Evolutionary conservation across 495 filamentous ascomycete genomes (phyloP).

Genomic region (Hypoxylon cercidicola): DNA sequence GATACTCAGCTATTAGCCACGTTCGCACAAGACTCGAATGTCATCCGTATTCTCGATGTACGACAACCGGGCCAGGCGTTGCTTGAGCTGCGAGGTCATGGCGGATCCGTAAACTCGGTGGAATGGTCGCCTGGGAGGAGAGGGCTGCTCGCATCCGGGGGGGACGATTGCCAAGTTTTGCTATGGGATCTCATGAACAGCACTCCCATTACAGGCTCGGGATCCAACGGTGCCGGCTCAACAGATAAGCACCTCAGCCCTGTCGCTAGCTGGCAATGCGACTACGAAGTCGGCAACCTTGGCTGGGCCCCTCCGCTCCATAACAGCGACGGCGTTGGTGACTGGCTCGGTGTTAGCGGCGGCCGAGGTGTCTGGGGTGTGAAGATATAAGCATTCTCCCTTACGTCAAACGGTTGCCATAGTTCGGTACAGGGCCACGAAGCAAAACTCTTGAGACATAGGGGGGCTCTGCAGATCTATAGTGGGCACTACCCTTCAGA

Average conservation of each 20-base stretch:
- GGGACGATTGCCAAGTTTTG: constrained; percentile 88
- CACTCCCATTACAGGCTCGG: constrained; percentile 60
- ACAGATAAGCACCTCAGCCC: constrained; percentile 73
- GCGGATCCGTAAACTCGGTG: constrained; percentile 84
- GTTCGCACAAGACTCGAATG: constrained; percentile 90
- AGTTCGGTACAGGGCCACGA: constrained; percentile 3
- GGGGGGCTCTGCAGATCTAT: constrained; percentile 24
- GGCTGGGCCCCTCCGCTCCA: constrained; percentile 88
- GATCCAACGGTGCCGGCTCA: constrained; percentile 58
- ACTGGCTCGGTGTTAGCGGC: constrained; percentile 94
- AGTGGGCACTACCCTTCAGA: constrained; percentile 28
- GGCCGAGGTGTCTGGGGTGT: constrained; percentile 94
- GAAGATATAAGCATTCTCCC: constrained; percentile 48
- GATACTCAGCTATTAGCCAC: constrained; percentile 96
- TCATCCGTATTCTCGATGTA: constrained; percentile 95
- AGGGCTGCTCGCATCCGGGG: constrained; percentile 90
- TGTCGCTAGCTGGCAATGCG: constrained; percentile 89
- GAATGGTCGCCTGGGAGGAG: constrained; percentile 93
- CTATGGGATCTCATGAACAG: constrained; percentile 92
- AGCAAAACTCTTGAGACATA: constrained; percentile 4
- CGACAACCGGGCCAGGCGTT: constrained; percentile 96
- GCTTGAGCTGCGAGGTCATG: constrained; percentile 92
- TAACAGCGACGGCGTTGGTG: constrained; percentile 74
- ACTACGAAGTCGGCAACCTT: constrained; percentile 95
- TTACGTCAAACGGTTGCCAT: constrained; percentile 3